phyloP scores from a whole-genome alignment of 2,329 filamentous ascomycete species.

The Mariannaea sp. region DNA sequence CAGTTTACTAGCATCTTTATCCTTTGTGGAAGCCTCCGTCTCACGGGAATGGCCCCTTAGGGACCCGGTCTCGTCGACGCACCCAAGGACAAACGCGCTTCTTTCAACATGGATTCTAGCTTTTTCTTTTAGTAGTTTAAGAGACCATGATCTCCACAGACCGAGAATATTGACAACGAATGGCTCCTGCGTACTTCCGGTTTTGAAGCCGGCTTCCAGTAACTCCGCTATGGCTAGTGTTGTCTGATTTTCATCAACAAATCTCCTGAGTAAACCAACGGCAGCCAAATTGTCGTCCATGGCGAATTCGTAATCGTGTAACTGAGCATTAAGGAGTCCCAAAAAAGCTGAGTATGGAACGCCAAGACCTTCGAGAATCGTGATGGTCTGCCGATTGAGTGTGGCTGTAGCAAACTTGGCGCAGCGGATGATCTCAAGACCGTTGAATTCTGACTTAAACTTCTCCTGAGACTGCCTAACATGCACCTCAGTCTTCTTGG shows the following conservation, averaged over 20 bases:
- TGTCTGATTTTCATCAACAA: slow-evolving; percentile 83
- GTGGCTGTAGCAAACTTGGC: slow-evolving; percentile 78
- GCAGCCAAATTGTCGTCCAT: slow-evolving; percentile 70
- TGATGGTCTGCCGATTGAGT: slow-evolving; percentile 88
- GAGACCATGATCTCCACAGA: slow-evolving; percentile 86
- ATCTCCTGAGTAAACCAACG: slow-evolving; percentile 69
- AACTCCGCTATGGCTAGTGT: slow-evolving; percentile 76
- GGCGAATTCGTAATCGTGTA: slow-evolving; percentile 70
- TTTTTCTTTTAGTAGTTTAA: slow-evolving; percentile 92
- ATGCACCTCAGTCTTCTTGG: slow-evolving; percentile 70
- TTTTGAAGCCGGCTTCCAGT: slow-evolving; percentile 80
- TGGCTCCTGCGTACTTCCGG: slow-evolving; percentile 65
- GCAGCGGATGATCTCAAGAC: slow-evolving; percentile 83
- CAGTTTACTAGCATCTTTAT: slow-evolving; percentile 57
- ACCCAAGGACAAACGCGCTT: slow-evolving; percentile 86
- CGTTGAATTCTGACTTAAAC: slow-evolving; percentile 72
- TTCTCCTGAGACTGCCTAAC: slow-evolving; percentile 88
- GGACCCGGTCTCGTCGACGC: slow-evolving; percentile 80
- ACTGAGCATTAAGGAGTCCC: slow-evolving; percentile 67
- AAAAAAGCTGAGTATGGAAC: slow-evolving; percentile 71
- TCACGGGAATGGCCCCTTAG: slow-evolving; percentile 72
- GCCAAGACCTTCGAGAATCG: slow-evolving; percentile 79
- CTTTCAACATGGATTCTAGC: slow-evolving; percentile 81
- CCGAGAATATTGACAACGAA: slow-evolving; percentile 80
- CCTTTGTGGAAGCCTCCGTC: slow-evolving; percentile 43